Percentiles rank a stretch among this genome's conserved stretches.
phyloP scores from a whole-genome alignment of 768 basidiomycete species.

The Xerocomus spinulosus region DNA sequence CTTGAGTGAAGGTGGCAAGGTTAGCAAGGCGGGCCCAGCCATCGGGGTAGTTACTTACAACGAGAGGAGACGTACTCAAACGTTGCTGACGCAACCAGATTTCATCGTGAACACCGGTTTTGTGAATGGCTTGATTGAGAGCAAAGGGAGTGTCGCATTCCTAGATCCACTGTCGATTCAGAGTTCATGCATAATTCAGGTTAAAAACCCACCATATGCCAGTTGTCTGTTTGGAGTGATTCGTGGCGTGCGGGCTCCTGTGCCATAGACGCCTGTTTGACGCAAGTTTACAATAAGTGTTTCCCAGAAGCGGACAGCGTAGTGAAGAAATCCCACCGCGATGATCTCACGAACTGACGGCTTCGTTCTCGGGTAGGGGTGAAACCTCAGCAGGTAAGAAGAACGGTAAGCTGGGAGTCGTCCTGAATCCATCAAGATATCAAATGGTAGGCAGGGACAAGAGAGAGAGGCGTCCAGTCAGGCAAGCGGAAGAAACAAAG shows the following conservation, averaged over 20 bases:
- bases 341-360: conserved; percentile 23
- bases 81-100: conserved; percentile 5
- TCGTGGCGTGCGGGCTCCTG: not conserved
- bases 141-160: not conserved
- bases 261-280: conserved; percentile 10
- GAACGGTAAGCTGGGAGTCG: conserved; percentile 26
- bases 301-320: conserved; percentile 6
- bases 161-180: conserved; percentile 9
- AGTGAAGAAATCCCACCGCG: conserved; percentile 13
- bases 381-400: conserved; percentile 26
- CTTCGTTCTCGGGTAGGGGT: conserved; percentile 27
- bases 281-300: conserved; percentile 2
- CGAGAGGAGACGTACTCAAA: conserved; percentile 18
- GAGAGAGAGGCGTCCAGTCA: not conserved
- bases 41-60: conserved; percentile 10
- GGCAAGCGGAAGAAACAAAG: conserved; percentile 2
- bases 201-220: conserved; percentile 2
- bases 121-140: conserved; percentile 8
- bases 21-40: not conserved
- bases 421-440: conserved; percentile 12
- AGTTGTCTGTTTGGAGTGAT: not conserved
- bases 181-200: not conserved
- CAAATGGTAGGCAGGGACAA: not conserved
- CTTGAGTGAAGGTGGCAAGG: conserved; percentile 6
- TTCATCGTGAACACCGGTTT: not conserved